These are phyloP conservation scores for Cutaneotrichosporon sp. DNA, from an alignment of 1,284 basidiomycete species.

Conservation along the genomic window DNA sequence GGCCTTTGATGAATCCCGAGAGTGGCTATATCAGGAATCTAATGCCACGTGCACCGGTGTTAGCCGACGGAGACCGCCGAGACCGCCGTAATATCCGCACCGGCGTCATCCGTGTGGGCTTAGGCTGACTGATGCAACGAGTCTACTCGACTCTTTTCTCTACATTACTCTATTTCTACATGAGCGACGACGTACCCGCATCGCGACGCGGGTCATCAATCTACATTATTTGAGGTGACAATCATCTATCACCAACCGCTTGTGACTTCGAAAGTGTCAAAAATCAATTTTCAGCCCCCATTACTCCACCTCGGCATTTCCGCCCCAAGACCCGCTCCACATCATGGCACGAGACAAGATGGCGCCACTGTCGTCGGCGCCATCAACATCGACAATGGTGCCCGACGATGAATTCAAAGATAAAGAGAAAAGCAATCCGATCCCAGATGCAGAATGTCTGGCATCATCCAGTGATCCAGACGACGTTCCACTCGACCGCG, in stretches of 20 bases:
- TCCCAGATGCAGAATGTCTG: constrained; percentile 1
- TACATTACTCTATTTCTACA: background rate
- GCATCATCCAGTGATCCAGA: background rate
- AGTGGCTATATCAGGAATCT: no score
- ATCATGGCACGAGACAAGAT: background rate
- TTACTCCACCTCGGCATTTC: background rate
- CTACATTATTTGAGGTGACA: background rate
- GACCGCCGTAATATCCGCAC: background rate
- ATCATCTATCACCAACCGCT: no score
- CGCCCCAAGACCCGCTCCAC: background rate
- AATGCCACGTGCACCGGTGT: background rate
- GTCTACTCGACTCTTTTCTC: background rate
- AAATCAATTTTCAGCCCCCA: background rate
- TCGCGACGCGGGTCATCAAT: background rate
- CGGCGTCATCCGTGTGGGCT: background rate
- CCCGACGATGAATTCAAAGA: background rate
- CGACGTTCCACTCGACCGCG: constrained; percentile 19
- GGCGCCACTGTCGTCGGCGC: background rate
- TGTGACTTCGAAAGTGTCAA: no score
- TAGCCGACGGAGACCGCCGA: background rate
- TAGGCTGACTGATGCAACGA: background rate
- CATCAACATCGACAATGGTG: background rate
- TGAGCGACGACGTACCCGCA: background rate
- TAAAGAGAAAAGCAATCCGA: background rate
- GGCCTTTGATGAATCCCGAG: background rate